Base-by-base conservation (phyloP, 495 filamentous ascomycete genomes). In the Neurospora sp. region DNA sequence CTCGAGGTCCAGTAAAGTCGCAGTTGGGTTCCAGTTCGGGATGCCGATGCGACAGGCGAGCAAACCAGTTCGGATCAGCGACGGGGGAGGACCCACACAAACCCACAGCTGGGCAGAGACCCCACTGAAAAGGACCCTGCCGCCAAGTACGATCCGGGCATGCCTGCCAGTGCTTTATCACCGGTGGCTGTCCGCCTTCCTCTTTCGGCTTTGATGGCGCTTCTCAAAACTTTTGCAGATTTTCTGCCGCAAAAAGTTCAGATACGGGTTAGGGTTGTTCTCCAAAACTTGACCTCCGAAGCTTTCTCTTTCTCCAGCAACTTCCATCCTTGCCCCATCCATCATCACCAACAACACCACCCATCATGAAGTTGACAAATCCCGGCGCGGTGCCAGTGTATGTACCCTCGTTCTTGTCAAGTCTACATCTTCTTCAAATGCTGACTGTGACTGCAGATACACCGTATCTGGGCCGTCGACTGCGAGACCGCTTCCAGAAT, bases 381-480 rank as follows among this genome's bases (percentile, higher is more conserved):
- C 91, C 93, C 72, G 93, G 93, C 68, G 87, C 91, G 53, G 92
- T 98, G 65, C 94, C 95, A 4, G 95, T 99, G 8, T 99, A 75
- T 70, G 78, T 69, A 8, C 4, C 35, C 35, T 37, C 35, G 35
- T 37, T 37, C 35, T 37, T 37, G 35, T 37, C 35, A 37, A 37
- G 35, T 37, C 35, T 37, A 37, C 35, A 37, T 37, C 4, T 6
- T 37, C 35, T 37, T 37, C 35, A 37, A 37, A 71, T 45, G 41
- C 71, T 31, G 70, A 48, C 8, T 12, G 75, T 68, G 0, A 3
- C 7, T 39, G 1, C 72, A 80, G 78, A 59, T 80, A 99, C 79
- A 99, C 96, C 65, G 91, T 99, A 79, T 92, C 95, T 27, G 96
- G 96, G 70, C 93, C 93, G 9, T 93, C 94, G 40, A 96, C 95